Base-by-base conservation (phyloP, 2,329 filamentous ascomycete species). In the Apiospora kogelbergensis region DNA sequence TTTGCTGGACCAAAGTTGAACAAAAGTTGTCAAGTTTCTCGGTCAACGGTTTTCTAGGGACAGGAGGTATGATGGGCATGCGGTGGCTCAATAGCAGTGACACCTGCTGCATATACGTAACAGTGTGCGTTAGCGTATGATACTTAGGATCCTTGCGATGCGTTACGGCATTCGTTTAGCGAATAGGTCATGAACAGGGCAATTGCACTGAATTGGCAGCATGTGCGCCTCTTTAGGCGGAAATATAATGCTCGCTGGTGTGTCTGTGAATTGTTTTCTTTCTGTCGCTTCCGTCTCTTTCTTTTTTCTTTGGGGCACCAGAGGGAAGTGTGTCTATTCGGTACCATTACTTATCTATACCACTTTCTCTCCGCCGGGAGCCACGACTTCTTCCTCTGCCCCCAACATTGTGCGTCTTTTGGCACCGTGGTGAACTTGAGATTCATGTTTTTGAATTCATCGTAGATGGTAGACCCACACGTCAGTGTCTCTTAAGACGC, bases 111-210 rank as follows among this genome's bases (percentile, higher is more conserved):
- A 60, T 17, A 60, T 37, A 60, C 20, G 30, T 37, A 60, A 60
- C 17, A 10, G 30, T 17, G 22, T 37, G 53, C 53, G 53, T 37
- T 30, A 4, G 5, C 17, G n/a, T 22, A n/a, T 60, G 20, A 37
- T 60, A n/a, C 15, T 15, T 37, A 20, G 30, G 17, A 60, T 60
- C 20, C 2, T 60, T n/a, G 53, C 20, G 53, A 60, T 60, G 53
- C 30, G 53, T 60, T 33, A 60, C 26, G 30, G 53, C 53, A 60
- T 60, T 60, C 53, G 26, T 60, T 60, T 60, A 60, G 30, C 53
- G 30, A 20, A 60, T 3, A 60, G 53, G 30, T 17, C 26, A 6
- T 60, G 53, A 37, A 60, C 37, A n/a, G n/a, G n/a, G 9, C 53
- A 60, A n/a, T n/a, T 37, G 37, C 26, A 37, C 30, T 60, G 53